Percentiles rank a stretch among this genome's conserved stretches.
Conservation (phyloP, 2,329 filamentous ascomycete species). For the Fusarium chuoi region DNA sequence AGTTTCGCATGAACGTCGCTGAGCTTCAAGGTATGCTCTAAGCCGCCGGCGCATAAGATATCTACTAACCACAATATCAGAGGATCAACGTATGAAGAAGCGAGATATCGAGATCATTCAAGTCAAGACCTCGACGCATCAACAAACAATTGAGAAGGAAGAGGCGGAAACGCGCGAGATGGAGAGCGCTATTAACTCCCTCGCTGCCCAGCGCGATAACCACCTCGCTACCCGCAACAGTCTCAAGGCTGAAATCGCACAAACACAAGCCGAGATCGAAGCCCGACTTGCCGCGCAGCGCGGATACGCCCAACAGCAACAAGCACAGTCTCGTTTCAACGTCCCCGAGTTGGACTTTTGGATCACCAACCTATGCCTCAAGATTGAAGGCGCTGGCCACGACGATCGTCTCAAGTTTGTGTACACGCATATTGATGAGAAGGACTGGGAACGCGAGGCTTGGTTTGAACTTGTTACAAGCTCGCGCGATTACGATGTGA, state of each 20-base stretch:
- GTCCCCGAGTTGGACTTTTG: conserved; percentile 95
- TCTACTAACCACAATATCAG: conserved; percentile 56
- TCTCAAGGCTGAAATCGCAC: conserved; percentile 70
- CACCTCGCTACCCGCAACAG: conserved; percentile 67
- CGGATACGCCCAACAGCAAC: conserved; percentile 77
- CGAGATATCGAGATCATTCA: conserved; percentile 86
- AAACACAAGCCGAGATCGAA: conserved; percentile 77
- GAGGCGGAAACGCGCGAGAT: conserved; percentile 81
- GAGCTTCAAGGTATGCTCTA: conserved; percentile 83
- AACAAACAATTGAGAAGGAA: conserved; percentile 80
- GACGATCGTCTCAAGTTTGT: conserved; percentile 90
- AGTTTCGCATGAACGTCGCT: conserved; percentile 89
- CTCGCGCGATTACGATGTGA: conserved; percentile 85
- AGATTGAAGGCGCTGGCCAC: conserved; percentile 88
- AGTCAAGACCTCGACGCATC: conserved; percentile 75
- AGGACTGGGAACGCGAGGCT: conserved; percentile 87
- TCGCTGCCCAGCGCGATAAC: conserved; percentile 69
- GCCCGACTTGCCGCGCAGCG: conserved; percentile 76
- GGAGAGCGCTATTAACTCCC: conserved; percentile 68
- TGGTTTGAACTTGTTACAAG: conserved; percentile 92
- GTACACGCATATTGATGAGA: conserved; percentile 87
- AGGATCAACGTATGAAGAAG: conserved; percentile 91
- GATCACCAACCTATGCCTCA: conserved; percentile 88
- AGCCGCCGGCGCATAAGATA: background rate
- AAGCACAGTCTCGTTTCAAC: conserved; percentile 88